Conservation (phyloP, 495 filamentous ascomycete genomes). For the Cairneyella variabilis region DNA sequence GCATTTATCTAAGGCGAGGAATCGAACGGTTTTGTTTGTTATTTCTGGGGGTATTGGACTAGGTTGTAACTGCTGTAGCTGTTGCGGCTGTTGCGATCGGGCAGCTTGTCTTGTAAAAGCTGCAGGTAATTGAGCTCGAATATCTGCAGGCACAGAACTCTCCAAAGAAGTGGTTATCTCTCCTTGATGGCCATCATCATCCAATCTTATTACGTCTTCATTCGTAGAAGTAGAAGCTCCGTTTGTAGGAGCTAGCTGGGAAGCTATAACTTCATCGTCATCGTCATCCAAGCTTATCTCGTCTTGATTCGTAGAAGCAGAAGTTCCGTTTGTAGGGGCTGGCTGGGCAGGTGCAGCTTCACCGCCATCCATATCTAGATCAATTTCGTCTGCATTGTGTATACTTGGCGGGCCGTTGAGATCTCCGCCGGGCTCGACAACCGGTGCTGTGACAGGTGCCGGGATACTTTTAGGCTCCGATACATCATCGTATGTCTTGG, state of each 20-base stretch:
- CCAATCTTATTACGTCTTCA: slow-evolving; percentile 52
- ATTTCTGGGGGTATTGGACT: slow-evolving; percentile 50
- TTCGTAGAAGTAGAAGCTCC: slow-evolving; percentile 26
- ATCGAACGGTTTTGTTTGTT: slow-evolving; percentile 71
- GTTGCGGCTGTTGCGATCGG: slow-evolving; percentile 24
- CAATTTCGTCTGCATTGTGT: slow-evolving; percentile 51
- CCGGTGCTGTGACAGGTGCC: not conserved
- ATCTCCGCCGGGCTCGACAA: not conserved
- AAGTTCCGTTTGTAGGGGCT: not conserved
- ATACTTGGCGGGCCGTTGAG: slow-evolving; percentile 3
- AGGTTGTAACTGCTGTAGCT: slow-evolving; percentile 27
- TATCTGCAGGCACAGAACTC: slow-evolving; percentile 45
- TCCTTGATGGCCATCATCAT: slow-evolving; percentile 45
- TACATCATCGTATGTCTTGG: slow-evolving; percentile 56
- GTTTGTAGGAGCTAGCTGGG: slow-evolving; percentile 1
- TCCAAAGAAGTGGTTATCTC: too few species aligned
- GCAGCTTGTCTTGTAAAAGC: slow-evolving; percentile 50
- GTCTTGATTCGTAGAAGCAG: slow-evolving; percentile 40
- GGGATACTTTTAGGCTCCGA: not conserved
- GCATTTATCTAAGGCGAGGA: slow-evolving; percentile 89
- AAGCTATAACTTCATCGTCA: slow-evolving; percentile 27
- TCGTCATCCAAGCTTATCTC: slow-evolving; percentile 50
- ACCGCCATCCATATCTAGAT: slow-evolving; percentile 48
- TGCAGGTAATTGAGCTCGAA: slow-evolving; percentile 64
- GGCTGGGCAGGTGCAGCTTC: not conserved